Base-by-base conservation (phyloP, 2,329 filamentous ascomycete species). In the Pezicula carpinea region DNA sequence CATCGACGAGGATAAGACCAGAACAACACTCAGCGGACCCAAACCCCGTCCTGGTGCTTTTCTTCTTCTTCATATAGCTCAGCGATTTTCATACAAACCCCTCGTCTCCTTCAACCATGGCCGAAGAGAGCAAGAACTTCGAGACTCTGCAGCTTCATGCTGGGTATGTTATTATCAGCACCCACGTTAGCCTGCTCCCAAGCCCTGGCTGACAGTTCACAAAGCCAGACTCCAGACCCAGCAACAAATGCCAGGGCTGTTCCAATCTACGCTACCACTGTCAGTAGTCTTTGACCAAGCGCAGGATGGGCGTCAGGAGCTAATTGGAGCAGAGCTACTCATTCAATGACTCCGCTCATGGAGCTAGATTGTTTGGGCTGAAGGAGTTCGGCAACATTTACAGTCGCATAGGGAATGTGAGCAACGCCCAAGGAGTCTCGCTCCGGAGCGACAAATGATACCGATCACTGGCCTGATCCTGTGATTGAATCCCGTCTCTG, bases 271-370 rank as follows among this genome's bases (percentile, higher is more conserved):
- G 90, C 92, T 13, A 91, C 91, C 5, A 92, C 85, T n/a, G 82
- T 80, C 65, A 39, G 44, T 50, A 39, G 44, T 50, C 21, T 19
- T 26, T 7, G 21, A 21, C 19, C 14, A 42, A 31, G 21, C 18
- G 35, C 29, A 41, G 13, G 3, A 8, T 22, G 14, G 23, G 5
- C 17, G 39, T 19, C 4, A 4, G 15, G 21, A 44, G 35, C 53
- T 59, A 44, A 56, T 53, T 45, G 35, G 42, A 26, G 15, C 56
- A 90, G 86, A 96, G 89, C 62, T 99, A 76, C 69, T 82, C 82
- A 44, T 99, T 99, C 80, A 86, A 97, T 80, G 89, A 97, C 73
- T 96, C 89, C 43, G 92, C 90, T 42, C 93, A 97, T 63, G 93
- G 89, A 52, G 93, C 93, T 47, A 84, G 90, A 66, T 84, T 99